Percentiles rank a stretch among this genome's conserved stretches.
Evolutionary conservation across 2,329 filamentous ascomycete genomes (phyloP).

Genomic region (Fusarium paranaense): DNA sequence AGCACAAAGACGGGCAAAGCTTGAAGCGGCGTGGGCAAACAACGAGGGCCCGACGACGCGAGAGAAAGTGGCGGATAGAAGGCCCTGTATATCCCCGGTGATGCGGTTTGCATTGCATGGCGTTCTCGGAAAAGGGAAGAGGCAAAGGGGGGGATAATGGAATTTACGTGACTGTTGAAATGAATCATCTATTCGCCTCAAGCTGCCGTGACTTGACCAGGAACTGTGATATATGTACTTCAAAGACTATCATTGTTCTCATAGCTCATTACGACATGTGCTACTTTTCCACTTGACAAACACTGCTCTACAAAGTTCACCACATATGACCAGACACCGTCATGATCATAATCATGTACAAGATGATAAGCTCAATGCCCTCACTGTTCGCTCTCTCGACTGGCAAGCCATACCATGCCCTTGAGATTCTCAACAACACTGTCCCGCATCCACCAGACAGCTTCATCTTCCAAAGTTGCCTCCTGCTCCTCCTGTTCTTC

Average conservation of each 20-base stretch:
- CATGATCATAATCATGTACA: not conserved
- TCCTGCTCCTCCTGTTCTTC: conserved; percentile 35
- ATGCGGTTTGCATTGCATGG: conserved; percentile 56
- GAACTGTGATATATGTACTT: not conserved
- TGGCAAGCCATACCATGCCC: conserved; percentile 65
- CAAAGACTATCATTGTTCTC: conserved; percentile 26
- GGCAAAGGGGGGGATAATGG: conserved; percentile 47
- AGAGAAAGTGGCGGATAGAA: conserved; percentile 34
- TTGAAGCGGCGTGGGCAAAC: conserved; percentile 34
- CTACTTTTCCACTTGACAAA: not conserved
- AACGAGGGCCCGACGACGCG: conserved; percentile 21
- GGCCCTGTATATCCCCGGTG: conserved; percentile 47
- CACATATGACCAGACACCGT: not conserved
- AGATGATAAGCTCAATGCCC: not conserved
- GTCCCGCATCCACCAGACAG: conserved; percentile 67
- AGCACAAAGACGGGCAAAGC: conserved; percentile 18
- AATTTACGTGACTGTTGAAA: conserved; percentile 47
- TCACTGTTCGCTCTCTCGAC: conserved; percentile 50
- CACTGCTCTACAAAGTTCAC: not conserved
- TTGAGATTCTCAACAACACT: conserved; percentile 67
- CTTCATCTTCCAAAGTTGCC: conserved; percentile 44
- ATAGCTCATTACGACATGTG: conserved; percentile 33
- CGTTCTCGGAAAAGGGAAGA: conserved; percentile 51
- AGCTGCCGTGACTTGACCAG: not conserved
- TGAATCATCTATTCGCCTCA: conserved; percentile 41